Evolutionary conservation across 2,329 filamentous ascomycete genomes (phyloP).

Genomic region (Ascochyta fabae): DNA sequence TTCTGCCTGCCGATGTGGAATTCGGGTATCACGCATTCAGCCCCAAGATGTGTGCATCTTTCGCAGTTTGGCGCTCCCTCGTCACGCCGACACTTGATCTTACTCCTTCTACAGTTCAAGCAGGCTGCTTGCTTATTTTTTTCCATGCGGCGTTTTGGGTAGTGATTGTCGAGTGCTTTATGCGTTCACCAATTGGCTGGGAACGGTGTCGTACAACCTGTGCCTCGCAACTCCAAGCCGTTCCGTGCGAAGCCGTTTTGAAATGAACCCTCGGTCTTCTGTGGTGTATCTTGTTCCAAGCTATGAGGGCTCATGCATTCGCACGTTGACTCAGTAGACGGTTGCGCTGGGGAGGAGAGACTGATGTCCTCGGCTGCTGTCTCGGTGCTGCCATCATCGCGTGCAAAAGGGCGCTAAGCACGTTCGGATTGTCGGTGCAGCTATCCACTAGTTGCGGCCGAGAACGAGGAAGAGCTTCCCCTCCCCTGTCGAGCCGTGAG

Average conservation of each 20-base stretch:
- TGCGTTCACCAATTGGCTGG: slow-evolving; percentile 8
- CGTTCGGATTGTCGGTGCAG: too few relatives aligned
- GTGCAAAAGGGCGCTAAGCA: slow-evolving; percentile 1
- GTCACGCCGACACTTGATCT: slow-evolving; percentile 64
- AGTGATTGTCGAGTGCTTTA: slow-evolving; percentile 1
- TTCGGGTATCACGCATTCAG: slow-evolving; percentile 69
- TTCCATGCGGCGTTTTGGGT: slow-evolving; percentile 5
- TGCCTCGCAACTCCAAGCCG: too few relatives aligned
- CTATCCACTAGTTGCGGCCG: slow-evolving; percentile 8
- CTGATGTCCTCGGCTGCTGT: slow-evolving; percentile 2
- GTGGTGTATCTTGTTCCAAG: background rate
- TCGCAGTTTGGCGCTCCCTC: slow-evolving; percentile 66
- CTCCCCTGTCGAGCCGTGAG: slow-evolving; percentile 2
- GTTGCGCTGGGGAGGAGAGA: slow-evolving; percentile 7
- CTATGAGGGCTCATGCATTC: background rate
- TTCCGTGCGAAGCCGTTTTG: background rate
- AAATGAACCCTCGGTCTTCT: too few relatives aligned
- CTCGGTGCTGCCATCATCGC: background rate
- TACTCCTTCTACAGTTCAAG: slow-evolving; percentile 69
- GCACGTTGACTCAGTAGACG: slow-evolving; percentile 11
- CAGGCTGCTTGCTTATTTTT: slow-evolving; percentile 60
- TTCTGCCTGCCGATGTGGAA: slow-evolving; percentile 77
- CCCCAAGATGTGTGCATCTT: slow-evolving; percentile 63
- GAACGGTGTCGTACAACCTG: slow-evolving; percentile 4
- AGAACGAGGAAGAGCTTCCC: slow-evolving; percentile 5